Base-by-base conservation (phyloP, 2,329 filamentous ascomycete species). In the Hymenoscyphus fraxineus region DNA sequence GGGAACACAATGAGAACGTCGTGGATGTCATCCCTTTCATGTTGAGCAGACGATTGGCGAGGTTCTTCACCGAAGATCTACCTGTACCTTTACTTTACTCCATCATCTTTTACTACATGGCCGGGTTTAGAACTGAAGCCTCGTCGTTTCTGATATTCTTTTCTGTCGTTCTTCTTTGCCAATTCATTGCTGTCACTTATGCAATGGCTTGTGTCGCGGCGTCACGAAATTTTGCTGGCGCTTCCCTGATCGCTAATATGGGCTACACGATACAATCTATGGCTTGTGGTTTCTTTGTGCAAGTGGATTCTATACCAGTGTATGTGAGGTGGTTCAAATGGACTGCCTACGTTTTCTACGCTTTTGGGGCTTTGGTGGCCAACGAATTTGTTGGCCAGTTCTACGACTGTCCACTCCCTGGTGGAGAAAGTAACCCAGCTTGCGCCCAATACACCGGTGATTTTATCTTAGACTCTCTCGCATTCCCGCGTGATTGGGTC, bases 251-350 rank as follows among this genome's bases (percentile, higher is more conserved):
- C 58, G 89, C 85, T 10, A 93, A 93, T 69, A 76, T 93, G 58
- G 83, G 82, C 0, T 93, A 88, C 69, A 93, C 90, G 0, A 68
- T 93, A 22, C 90, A 93, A 72, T 88, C 84, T 1, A 86, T 92
- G 79, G 87, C 87, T 0, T 92, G 89, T 67, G 90, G 90, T 0
- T 92, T 88, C 75, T 93, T 93, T 68, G 85, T 93, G 15, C 89
- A 93, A 73, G 81, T 82, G 12, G 85, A 90, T 61, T 86, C 87
- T 5, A 90, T 93, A 3, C 89, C 90, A 0, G 80, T 93, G 0
- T 93, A 92, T 70, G 85, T 92, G n/a, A 82, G 89, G 63, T 93
- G 90, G 90, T 78, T 90, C 1, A 93, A 92, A 73, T 89, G 86
- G 79, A 81, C 82, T 31, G 83, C 85, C 0, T 88, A 87, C 68